Evolutionary conservation across 2,329 filamentous ascomycete species (phyloP), one percentile per base, ranked within the genome.

Genomic region (Bipolaris oryzae): DNA sequence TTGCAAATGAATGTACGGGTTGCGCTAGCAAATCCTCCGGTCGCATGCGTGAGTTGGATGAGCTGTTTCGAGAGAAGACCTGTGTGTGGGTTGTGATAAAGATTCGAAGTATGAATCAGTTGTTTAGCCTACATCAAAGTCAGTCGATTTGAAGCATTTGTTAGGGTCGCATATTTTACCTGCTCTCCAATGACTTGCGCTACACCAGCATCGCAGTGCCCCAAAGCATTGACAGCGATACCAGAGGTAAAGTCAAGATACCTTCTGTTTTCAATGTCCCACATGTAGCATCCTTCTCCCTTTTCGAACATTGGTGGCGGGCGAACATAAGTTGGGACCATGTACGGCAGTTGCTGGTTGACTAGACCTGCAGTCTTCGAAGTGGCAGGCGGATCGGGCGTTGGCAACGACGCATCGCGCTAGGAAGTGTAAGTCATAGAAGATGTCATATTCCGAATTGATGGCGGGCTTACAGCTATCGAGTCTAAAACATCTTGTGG

Each of bases 61-160:
- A 99, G 84, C 21, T 92, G 82, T 76, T 95, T 88, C 61, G 92
- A 96, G 50, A 99, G 86, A 2, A 89, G 87, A 31, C 94, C 94
- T 1, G 91, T 97, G 91, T 95, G 97, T 1, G 89, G 89, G 78
- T 98, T 99, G 79, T 97, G 90, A 84, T 98, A 99, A 18, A 99
- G 85, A 77, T 99, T 99, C 10, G 92, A 97, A 44, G 91, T 89
- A 77, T 99, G 95, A 54, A 97, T 85, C 47, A 99, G 85, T 7
- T 88, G 92, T 70, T 89, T 77, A 10, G 80, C 76, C 73, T 82
- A 64, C 28, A 43, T 5, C n/a, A 52, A 16, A 4, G 57, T 74
- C 33, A 72, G 63, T 38, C 18, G 7, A 21, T 31, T 31, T 31
- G 39, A 15, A 15, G 5, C n/a, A 11, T 44, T 31, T 16, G 25